Conservation (phyloP, 331 rosid species). For the Acacia pycnantha region DNA sequence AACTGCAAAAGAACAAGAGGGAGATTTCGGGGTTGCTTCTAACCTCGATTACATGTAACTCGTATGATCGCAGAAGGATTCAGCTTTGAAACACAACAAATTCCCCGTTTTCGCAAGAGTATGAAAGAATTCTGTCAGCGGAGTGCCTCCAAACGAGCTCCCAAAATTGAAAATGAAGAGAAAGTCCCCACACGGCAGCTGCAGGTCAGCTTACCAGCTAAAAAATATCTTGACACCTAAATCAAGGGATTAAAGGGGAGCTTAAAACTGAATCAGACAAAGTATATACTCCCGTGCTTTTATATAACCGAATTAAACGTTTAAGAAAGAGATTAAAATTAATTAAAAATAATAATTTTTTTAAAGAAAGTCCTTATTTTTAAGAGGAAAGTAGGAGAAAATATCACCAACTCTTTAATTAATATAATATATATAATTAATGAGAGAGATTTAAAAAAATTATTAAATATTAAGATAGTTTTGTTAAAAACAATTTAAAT, state of each 20-base stretch:
- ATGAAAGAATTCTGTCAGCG: constrained; percentile 28
- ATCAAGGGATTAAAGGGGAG: constrained; percentile 15
- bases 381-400: too few species aligned
- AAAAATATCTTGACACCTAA: not conserved
- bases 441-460: too few species aligned
- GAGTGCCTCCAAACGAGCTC: constrained; percentile 31
- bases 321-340: too few species aligned
- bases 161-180: constrained; percentile 5
- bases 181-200: constrained; percentile 48
- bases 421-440: too few species aligned
- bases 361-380: too few species aligned
- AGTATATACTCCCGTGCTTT: not conserved
- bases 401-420: too few species aligned
- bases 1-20: not conserved
- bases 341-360: too few species aligned
- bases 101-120: constrained; percentile 1
- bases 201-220: constrained; percentile 44
- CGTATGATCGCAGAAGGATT: constrained; percentile 19
- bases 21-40: constrained; percentile 21
- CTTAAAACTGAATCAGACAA: not conserved
- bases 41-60: constrained; percentile 32
- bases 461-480: too few species aligned
- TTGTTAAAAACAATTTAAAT: too few species aligned
- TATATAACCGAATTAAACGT: too few species aligned
- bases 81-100: constrained; percentile 20